Evolutionary conservation across 106 monocot genomes (phyloP), one percentile per base, ranked within the genome.

Genomic region (Platanthera guangdongensis): DNA sequence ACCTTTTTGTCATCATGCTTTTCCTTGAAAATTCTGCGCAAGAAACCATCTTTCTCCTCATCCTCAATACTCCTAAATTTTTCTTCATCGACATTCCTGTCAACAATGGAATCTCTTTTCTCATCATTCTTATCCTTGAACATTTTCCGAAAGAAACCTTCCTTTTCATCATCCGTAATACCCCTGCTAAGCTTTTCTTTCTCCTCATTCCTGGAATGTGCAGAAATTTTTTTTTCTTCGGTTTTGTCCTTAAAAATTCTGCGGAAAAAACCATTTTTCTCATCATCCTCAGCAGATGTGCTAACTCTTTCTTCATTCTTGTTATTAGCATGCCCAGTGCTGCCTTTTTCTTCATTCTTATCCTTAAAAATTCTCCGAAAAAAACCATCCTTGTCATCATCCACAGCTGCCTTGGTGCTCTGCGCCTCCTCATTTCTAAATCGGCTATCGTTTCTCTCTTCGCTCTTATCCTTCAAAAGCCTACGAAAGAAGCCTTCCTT

Each of bases 301-400:
- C 52, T 76, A 28, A 51, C 45, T 51, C 55, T 76, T 46, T 81
- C 80, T 78, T 82, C 81, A 71, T 87, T 88, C 68, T 83, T 81
- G 15, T 74, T 77, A 49, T 57, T 82, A 51, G 62, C 72, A 68
- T 77, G 69, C 54, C 8, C 84, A 30, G 55, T 32, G 59, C 81
- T 87, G 68, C 72, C 81, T 51, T 63, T 84, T 15, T 82, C 84
- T 52, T 83, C 85, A 68, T 85, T 81, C 79, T 88, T 90, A 51
- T 90, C 90, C 67, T 78, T 87, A 77, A 90, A 90, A 63, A 90
- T 47, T 64, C 82, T 86, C 12, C 70, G 81, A 21, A 91, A 91
- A 73, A 91, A 88, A 7, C 90, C 78, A 10, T 91, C 95, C 68
- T 86, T 90, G 9, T 83, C 88, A 73, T 78, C 85, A 51, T 85